These are phyloP conservation scores for Sungouiella thailandica DNA, from an alignment of 805 yeast genomes.

Conservation along the genomic window DNA sequence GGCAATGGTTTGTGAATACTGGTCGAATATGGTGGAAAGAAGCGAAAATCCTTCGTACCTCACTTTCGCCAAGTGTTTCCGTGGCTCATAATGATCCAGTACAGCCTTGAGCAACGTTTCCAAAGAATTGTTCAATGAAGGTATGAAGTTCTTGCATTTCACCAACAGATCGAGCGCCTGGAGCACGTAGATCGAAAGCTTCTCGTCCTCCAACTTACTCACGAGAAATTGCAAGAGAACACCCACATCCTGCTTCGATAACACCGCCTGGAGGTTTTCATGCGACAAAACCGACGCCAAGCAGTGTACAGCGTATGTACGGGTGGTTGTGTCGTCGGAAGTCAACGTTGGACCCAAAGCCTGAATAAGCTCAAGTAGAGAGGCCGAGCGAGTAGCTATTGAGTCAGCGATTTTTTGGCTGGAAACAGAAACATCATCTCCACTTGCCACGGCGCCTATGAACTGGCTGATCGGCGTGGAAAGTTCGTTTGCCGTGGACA, in stretches of 20 bases:
- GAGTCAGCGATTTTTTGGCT: conserved; percentile 20
- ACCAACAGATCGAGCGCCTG: conserved; percentile 51
- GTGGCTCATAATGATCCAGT: conserved; percentile 43
- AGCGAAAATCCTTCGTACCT: conserved; percentile 57
- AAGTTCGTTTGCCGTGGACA: not conserved
- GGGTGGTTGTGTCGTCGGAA: conserved; percentile 47
- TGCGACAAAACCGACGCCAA: conserved; percentile 33
- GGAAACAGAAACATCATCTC: conserved; percentile 18
- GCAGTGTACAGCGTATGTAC: conserved; percentile 45
- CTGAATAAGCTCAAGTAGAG: conserved; percentile 51
- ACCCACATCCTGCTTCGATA: conserved; percentile 42
- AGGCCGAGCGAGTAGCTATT: conserved; percentile 17
- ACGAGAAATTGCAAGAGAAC: conserved; percentile 54
- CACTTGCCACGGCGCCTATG: conserved; percentile 26
- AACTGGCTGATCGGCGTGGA: conserved; percentile 33
- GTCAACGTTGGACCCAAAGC: conserved; percentile 59
- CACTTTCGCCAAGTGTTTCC: conserved; percentile 53
- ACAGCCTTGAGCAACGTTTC: conserved; percentile 30
- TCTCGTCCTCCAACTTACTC: conserved; percentile 64
- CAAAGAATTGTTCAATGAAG: conserved; percentile 24
- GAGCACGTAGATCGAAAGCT: conserved; percentile 47
- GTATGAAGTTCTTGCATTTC: conserved; percentile 44
- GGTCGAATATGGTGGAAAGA: conserved; percentile 32
- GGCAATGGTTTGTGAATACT: conserved; percentile 18
- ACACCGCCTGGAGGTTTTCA: conserved; percentile 3